Evolutionary conservation across 106 monocot species (phyloP), one percentile per base, ranked within the genome.

Genomic region (Iris macrosiphon): DNA sequence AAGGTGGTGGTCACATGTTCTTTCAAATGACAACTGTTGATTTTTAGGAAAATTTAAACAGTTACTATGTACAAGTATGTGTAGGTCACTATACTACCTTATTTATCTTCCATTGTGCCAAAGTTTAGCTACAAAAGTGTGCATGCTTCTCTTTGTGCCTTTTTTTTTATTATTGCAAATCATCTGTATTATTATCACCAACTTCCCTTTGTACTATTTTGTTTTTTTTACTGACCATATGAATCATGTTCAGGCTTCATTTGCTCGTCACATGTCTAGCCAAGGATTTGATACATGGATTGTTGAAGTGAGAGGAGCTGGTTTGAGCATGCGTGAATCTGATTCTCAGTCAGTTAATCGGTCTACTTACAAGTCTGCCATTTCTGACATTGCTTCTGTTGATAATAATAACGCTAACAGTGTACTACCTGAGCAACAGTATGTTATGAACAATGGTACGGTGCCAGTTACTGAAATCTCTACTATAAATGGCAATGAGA

Each of bases 231-330:
- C 33, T 64, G 33, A 49, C 32, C 30, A 20, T 59, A 7, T 42
- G 0, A 52, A 16, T 44, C 47, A 18, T 13, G 40, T 58, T 37
- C 77, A 96, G 96, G 89, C 83, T 63, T 96, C 96, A 65, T 96
- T 96, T 86, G 96, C 96, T 55, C 89, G 96, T 39, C 79, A 90
- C 63, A 96, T 96, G 96, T 75, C 83, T 21, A 75, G 67, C n/a
- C 85, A 86, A 67, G 96, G 96, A 49, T 96, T 96, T 72, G 96
- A 96, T 63, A 96, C 96, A 37, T 96, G 96, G 96, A 75, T 96
- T 60, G 82, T 96, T 40, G 96, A 96, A 79, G 77, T 86, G 40
- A 75, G 96, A 55, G 96, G 96, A 54, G 96, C 96, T 66, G 96
- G 96, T 7, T 73, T 96, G 54, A 96, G 89, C 53, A 72, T 56